Evolutionary conservation across 1,284 basidiomycete genomes (phyloP).

Genomic region (Polyporus tsugae): DNA sequence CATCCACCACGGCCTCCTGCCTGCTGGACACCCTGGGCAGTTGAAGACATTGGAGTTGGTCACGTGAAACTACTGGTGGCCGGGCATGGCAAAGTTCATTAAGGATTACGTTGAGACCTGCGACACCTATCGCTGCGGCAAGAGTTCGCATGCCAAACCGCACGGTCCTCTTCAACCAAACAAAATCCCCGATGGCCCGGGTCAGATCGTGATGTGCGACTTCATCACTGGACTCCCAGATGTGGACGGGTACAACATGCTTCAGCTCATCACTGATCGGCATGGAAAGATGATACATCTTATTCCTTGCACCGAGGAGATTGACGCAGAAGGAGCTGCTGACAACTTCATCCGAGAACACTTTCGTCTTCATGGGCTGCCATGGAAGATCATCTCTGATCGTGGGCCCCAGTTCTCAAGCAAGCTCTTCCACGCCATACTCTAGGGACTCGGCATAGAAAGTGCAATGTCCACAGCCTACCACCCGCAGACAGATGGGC

Average conservation of each 20-base stretch:
- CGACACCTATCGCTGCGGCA: slow-evolving; percentile 47
- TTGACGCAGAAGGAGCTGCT: slow-evolving; percentile 17
- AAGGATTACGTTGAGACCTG: slow-evolving; percentile 49
- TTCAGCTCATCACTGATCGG: too few relatives aligned
- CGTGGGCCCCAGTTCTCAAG: too few relatives aligned
- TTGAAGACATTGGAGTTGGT: slow-evolving; percentile 5
- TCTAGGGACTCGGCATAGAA: too few relatives aligned
- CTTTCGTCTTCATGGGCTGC: too few relatives aligned
- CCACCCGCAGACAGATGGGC: slow-evolving; percentile 43
- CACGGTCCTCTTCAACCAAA: slow-evolving; percentile 18
- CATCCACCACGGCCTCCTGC: not conserved
- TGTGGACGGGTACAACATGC: too few relatives aligned
- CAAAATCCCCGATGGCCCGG: slow-evolving; percentile 14
- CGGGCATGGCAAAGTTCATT: slow-evolving; percentile 40
- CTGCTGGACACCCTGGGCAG: not conserved
- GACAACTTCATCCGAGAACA: slow-evolving; percentile 9
- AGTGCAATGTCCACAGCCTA: slow-evolving; percentile 30
- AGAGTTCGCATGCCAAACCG: slow-evolving; percentile 32
- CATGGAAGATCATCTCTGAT: too few relatives aligned
- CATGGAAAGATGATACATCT: too few relatives aligned
- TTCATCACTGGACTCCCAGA: slow-evolving; percentile 48
- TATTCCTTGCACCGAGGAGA: slow-evolving; percentile 27
- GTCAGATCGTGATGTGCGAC: slow-evolving; percentile 42
- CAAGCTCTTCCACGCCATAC: too few relatives aligned
- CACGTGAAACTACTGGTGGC: slow-evolving; percentile 6